Percentiles rank a stretch among this genome's conserved stretches.
phyloP scores from a whole-genome alignment of 495 filamentous ascomycete genomes.

The Recurvomyces mirabilis region DNA sequence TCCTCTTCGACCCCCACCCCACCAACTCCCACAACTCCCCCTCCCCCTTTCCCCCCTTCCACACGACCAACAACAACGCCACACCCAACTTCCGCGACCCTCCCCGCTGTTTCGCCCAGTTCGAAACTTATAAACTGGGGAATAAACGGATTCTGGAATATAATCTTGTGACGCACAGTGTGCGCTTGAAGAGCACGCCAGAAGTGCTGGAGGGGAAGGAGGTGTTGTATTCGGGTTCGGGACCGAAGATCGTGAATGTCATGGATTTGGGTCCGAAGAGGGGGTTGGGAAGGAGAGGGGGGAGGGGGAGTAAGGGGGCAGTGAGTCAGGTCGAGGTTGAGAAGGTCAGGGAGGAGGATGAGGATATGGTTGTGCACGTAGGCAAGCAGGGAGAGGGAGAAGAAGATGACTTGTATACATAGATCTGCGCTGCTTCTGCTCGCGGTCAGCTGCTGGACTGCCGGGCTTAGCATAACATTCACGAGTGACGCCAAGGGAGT shows the following conservation, averaged over 20 bases:
- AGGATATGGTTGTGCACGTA: no score
- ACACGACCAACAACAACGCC: neutral
- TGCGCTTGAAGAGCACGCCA: conserved; percentile 10
- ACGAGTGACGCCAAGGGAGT: no score
- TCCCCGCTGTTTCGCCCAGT: neutral
- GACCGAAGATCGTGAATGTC: conserved; percentile 8
- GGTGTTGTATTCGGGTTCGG: conserved; percentile 1
- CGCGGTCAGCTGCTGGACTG: no score
- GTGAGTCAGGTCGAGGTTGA: neutral
- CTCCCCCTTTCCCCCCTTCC: neutral
- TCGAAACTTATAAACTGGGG: conserved; percentile 5
- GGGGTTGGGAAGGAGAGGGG: neutral
- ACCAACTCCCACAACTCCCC: no score
- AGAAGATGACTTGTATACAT: no score
- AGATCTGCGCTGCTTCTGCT: no score
- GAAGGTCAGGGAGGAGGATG: neutral
- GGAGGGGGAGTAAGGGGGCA: neutral
- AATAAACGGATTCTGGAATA: conserved; percentile 12
- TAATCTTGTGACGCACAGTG: neutral
- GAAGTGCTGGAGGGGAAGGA: conserved; percentile 4
- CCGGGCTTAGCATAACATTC: no score
- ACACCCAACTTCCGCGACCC: neutral
- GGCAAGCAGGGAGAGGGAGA: no score
- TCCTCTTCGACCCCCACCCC: conserved; percentile 14
- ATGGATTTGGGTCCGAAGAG: neutral